These are phyloP conservation scores for Alternaria tenuissima DNA, from an alignment of 2,329 filamentous ascomycete genomes.

Conservation along the genomic window DNA sequence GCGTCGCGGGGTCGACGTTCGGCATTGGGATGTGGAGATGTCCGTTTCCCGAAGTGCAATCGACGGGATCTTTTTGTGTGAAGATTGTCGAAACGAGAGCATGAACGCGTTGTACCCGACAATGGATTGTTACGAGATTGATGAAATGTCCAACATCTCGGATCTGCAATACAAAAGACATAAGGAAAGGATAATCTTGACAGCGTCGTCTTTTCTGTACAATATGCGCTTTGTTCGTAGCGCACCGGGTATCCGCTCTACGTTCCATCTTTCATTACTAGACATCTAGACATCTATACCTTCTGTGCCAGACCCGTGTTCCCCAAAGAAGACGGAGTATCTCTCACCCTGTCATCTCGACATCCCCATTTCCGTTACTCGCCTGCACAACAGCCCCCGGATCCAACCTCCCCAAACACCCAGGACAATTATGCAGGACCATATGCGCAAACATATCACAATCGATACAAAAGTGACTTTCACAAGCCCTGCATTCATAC, in stretches of 20 bases:
- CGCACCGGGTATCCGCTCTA: background rate
- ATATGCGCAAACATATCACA: slow-evolving; percentile 97
- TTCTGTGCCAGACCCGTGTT: background rate
- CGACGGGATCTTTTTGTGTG: background rate
- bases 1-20: slow-evolving; percentile 17
- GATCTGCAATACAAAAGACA: too few relatives aligned
- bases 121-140: too few relatives aligned
- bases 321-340: background rate
- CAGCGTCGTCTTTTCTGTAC: background rate
- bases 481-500: slow-evolving; percentile 89
- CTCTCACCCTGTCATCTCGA: slow-evolving; percentile 36
- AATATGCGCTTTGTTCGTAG: background rate
- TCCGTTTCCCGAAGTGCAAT: background rate
- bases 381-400: slow-evolving; percentile 18
- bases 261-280: background rate
- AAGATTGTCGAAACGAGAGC: background rate
- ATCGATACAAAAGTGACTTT: slow-evolving; percentile 95
- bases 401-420: slow-evolving; percentile 68
- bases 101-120: background rate
- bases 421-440: slow-evolving; percentile 93
- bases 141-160: too few relatives aligned
- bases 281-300: background rate
- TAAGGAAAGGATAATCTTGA: too few relatives aligned
- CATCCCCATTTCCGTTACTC: slow-evolving; percentile 35
- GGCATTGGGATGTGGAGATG: slow-evolving; percentile 14